A percentile compares a stretch with the other conserved stretches of the same genome.
Conservation (phyloP, 2,329 filamentous ascomycete genomes). For the Aschersonia sp. region DNA sequence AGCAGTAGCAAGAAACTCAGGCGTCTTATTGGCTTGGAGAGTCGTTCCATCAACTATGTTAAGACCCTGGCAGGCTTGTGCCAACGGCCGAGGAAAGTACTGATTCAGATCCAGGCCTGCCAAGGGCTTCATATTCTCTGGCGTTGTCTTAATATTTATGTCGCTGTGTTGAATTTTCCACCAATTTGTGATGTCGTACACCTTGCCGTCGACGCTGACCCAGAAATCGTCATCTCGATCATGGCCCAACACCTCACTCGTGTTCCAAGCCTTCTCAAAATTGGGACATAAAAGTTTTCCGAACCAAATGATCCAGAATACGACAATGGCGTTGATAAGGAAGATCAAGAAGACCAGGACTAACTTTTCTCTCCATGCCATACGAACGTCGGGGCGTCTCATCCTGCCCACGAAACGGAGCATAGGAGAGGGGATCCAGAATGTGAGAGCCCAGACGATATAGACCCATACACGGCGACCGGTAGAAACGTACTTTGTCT, state of each 20-base stretch:
- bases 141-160: conserved; percentile 41
- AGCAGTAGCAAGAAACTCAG: conserved; percentile 32
- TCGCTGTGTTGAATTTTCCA: conserved; percentile 79
- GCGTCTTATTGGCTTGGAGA: conserved; percentile 52
- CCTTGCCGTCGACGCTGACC: conserved; percentile 74
- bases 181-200: conserved; percentile 87
- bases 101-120: conserved; percentile 65
- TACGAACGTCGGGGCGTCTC: conserved; percentile 91
- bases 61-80: conserved; percentile 58
- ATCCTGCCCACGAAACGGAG: conserved; percentile 79
- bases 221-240: conserved; percentile 64
- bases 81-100: conserved; percentile 76
- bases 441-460: conserved; percentile 76
- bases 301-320: conserved; percentile 89
- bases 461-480: conserved; percentile 66
- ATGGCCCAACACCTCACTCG: conserved; percentile 55
- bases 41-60: conserved; percentile 42
- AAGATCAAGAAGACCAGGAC: conserved; percentile 70
- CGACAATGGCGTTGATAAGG: conserved; percentile 63
- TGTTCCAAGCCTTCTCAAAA: conserved; percentile 76
- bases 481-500: conserved; percentile 48
- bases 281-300: conserved; percentile 81
- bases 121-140: conserved; percentile 58
- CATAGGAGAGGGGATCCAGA: conserved; percentile 82
- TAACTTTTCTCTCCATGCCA: conserved; percentile 95